Evolutionary conservation across 257 asterid genomes (phyloP).

Genomic region (Nemophila menziesii): DNA sequence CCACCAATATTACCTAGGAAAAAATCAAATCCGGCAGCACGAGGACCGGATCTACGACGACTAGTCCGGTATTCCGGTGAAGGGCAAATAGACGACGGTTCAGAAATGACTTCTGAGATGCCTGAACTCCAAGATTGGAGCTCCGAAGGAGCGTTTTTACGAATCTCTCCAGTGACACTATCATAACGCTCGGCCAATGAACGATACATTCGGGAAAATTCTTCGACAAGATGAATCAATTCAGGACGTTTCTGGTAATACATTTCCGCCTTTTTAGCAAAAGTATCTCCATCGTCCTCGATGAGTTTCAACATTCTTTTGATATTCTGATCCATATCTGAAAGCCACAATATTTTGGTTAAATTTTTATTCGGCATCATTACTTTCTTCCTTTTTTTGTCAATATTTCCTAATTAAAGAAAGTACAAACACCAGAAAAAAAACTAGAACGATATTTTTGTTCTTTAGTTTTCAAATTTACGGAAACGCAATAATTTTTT

Average conservation of each 20-base stretch:
- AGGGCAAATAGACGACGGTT: constrained; percentile 29
- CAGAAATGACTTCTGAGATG: constrained; percentile 48
- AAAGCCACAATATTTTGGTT: constrained; percentile 15
- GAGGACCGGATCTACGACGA: constrained; percentile 42
- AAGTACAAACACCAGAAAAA: too few relatives aligned
- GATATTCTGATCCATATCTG: constrained; percentile 66
- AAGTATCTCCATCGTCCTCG: constrained; percentile 74
- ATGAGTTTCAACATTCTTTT: constrained; percentile 59
- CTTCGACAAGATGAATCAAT: constrained; percentile 50
- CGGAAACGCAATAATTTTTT: too few relatives aligned
- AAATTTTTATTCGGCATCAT: constrained; percentile 21
- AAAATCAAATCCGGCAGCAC: constrained; percentile 59
- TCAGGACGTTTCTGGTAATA: constrained; percentile 67
- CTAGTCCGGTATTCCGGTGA: constrained; percentile 29
- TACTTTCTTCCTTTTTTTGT: too few relatives aligned
- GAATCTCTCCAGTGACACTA: constrained; percentile 54
- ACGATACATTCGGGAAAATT: constrained; percentile 48
- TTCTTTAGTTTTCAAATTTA: background rate
- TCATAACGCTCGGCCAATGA: constrained; percentile 63
- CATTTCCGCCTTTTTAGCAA: constrained; percentile 63
- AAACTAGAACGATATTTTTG: background rate
- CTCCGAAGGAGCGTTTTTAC: constrained; percentile 44
- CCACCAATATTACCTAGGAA: constrained; percentile 41
- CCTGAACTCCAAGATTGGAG: constrained; percentile 70
- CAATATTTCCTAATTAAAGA: constrained; percentile 1